These are phyloP conservation scores for Actinomucor elegans DNA, from an alignment of 371 early-diverging fungal species.

Conservation along the genomic window DNA sequence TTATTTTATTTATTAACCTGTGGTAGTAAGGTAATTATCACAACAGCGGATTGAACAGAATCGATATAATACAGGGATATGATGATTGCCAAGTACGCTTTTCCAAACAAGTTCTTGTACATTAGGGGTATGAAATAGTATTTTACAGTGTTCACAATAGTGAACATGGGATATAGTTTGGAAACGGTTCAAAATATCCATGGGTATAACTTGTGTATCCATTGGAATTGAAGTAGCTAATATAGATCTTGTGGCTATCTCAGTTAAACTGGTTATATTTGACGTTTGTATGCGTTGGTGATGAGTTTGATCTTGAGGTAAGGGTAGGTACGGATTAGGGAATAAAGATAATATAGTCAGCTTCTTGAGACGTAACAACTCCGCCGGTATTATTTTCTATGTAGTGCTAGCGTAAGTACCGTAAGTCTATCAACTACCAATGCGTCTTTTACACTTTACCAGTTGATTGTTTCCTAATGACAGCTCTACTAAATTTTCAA, in stretches of 20 bases:
- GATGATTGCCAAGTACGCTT: slow-evolving; percentile 13
- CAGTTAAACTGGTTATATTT: slow-evolving; percentile 19
- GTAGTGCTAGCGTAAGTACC: no score
- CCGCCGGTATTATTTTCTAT: slow-evolving; percentile 36
- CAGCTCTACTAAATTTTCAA: slow-evolving; percentile 56
- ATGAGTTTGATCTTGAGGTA: not conserved
- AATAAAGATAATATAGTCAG: slow-evolving; percentile 29
- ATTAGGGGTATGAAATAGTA: slow-evolving; percentile 17
- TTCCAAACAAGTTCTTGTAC: slow-evolving; percentile 30
- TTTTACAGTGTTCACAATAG: slow-evolving; percentile 28
- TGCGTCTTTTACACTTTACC: slow-evolving; percentile 21
- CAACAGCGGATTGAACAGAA: slow-evolving; percentile 37
- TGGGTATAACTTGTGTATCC: slow-evolving; percentile 3
- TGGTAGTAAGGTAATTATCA: not conserved
- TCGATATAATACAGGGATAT: slow-evolving; percentile 32
- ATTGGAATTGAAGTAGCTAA: slow-evolving; percentile 2
- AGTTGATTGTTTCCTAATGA: slow-evolving; percentile 59
- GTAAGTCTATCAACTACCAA: no score
- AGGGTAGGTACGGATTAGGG: slow-evolving; percentile 33
- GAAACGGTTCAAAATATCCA: slow-evolving; percentile 18
- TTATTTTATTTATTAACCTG: not conserved
- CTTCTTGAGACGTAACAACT: slow-evolving; percentile 27
- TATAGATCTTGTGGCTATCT: slow-evolving; percentile 22
- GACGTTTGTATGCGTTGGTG: not conserved
- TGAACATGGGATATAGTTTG: slow-evolving; percentile 16